These are phyloP conservation scores for Fusarium nisikadoi DNA, from an alignment of 2,329 filamentous ascomycete species.

Conservation along the genomic window DNA sequence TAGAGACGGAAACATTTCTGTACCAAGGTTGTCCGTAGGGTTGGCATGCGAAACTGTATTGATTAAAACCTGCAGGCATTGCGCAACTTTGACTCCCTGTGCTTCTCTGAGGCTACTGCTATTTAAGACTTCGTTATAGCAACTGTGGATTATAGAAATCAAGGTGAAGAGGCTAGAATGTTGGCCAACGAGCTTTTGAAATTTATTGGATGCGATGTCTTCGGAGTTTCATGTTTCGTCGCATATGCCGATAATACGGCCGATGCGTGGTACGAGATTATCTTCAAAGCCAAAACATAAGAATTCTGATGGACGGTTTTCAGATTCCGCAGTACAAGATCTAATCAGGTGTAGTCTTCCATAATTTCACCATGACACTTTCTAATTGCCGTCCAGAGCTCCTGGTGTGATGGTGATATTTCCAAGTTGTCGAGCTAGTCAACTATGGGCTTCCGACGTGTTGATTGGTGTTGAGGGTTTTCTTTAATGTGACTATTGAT, in stretches of 20 bases:
- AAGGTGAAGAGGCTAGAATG: neutral
- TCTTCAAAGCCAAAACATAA: neutral
- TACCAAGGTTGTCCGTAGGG: neutral
- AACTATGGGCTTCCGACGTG: neutral
- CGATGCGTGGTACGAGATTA: neutral
- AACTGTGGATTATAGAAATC: neutral
- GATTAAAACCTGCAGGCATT: neutral
- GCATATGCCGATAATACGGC: neutral
- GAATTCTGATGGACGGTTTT: neutral
- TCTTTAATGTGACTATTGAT: neutral
- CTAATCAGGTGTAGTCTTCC: neutral
- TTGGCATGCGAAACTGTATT: neutral
- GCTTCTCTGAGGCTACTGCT: neutral
- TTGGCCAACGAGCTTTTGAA: neutral
- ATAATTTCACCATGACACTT: neutral
- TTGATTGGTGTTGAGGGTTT: neutral
- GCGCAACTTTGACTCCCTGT: neutral
- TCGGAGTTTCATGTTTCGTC: neutral
- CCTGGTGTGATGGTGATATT: neutral
- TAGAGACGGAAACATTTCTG: neutral
- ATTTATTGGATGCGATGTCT: neutral
- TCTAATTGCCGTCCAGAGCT: neutral
- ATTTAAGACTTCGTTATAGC: neutral
- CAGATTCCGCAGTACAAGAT: neutral
- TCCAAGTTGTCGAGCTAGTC: neutral